Evolutionary conservation across 345 rosid genomes (phyloP), one percentile per base, ranked within the genome.

Genomic region (Erucastrum elatum): DNA sequence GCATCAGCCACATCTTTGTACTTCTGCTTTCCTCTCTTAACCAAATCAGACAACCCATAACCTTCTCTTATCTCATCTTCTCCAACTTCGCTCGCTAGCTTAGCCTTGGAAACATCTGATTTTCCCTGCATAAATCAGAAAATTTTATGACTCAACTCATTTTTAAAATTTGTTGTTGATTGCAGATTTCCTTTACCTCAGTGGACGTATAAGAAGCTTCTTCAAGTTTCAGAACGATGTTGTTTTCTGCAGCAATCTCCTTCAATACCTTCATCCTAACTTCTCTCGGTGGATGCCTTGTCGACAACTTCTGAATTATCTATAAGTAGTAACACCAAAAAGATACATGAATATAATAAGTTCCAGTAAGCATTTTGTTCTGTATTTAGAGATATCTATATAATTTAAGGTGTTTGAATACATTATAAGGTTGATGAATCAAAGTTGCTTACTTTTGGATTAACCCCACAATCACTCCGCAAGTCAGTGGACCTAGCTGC

Each of bases 1-100:
- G 99, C 99, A 84, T 88, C 96, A 74, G 97, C 91, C 3, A 93
- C 97, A 76, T 89, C 94, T 84, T 51, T 90, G 86, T 90, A 95
- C 84, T 87, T 88, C 61, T 81, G 83, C 77, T 76, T 86, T n/a
- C 79, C 71, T 53, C 75, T 64, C 56, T 77, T 77, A 44, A 77
- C 60, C 27, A 78, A 81, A 62, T 72, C 84, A 17, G 84, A 81
- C 44, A 81, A 27, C 71, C 15, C 80, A 58, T 60, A 65, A 9
- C 73, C 79, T 69, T 71, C 68, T 29, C 37, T 60, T 10, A 13
- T 59, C 65, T 67, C 84, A 55, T 79, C 83, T 8, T 68, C 65
- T 51, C 59, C 17, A 8, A 68, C 60, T 58, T 56, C 74, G 66
- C 31, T 81, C 49, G 77, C 1, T 33, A 75, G 2, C 46, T 72